Evolutionary conservation across 305 asterid genomes (phyloP).

Genomic region (Fraxinus sp.): DNA sequence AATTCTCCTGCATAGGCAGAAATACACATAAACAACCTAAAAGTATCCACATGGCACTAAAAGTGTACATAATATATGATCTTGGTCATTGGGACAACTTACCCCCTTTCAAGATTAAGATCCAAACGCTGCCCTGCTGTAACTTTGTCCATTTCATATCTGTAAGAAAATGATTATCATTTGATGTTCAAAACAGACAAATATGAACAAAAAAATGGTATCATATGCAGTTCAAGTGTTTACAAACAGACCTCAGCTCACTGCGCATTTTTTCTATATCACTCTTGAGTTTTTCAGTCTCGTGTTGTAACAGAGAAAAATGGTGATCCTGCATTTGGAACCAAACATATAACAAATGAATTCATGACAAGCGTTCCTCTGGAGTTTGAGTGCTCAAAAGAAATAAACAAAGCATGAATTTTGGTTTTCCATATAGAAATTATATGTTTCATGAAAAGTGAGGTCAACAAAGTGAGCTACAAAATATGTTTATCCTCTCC

Average conservation of each 20-base stretch:
- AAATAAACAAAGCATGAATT: background rate
- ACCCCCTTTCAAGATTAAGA: slow-evolving; percentile 93
- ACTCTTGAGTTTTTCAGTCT: slow-evolving; percentile 72
- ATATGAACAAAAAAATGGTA: background rate
- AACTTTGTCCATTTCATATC: slow-evolving; percentile 93
- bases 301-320: slow-evolving; percentile 83
- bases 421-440: background rate
- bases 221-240: background rate
- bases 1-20: slow-evolving; percentile 64
- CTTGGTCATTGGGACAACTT: slow-evolving; percentile 19
- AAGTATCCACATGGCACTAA: background rate
- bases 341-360: slow-evolving; percentile 10
- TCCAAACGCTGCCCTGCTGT: slow-evolving; percentile 95
- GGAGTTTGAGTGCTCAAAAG: slow-evolving; percentile 1
- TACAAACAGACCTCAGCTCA: slow-evolving; percentile 63
- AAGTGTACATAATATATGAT: background rate
- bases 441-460: background rate
- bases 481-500: background rate
- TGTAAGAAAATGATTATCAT: slow-evolving; percentile 31
- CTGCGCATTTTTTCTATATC: slow-evolving; percentile 90
- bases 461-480: background rate
- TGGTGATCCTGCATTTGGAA: slow-evolving; percentile 70
- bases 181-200: slow-evolving; percentile 12
- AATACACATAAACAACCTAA: background rate
- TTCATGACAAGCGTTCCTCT: slow-evolving; percentile 16